Evolutionary conservation across 257 asterid species (phyloP).

Genomic region (Lycium ferocissimum): DNA sequence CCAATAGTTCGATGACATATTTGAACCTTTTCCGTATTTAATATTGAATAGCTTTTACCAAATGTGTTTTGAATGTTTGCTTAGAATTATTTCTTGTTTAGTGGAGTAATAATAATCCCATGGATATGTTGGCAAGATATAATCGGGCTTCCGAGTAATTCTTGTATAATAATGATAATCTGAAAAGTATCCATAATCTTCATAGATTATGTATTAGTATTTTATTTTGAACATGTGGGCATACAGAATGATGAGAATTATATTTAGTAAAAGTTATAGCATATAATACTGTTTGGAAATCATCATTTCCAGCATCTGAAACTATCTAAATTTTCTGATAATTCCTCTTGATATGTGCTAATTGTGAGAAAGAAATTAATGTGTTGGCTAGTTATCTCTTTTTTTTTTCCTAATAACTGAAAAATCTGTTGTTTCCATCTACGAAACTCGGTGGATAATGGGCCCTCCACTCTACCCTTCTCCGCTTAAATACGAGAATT

Average conservation of each 20-base stretch:
- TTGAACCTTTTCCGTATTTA: not conserved
- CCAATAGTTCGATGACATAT: too few relatives aligned
- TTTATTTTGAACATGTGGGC: conserved; percentile 1
- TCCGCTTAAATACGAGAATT: not conserved
- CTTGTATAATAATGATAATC: not conserved
- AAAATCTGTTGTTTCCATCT: not conserved
- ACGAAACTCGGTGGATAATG: not conserved
- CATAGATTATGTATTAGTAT: not conserved
- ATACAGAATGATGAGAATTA: conserved; percentile 11
- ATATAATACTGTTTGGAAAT: conserved; percentile 20
- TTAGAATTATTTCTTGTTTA: not conserved
- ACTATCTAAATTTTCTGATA: not conserved
- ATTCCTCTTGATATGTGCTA: conserved; percentile 19
- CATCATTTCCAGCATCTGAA: conserved; percentile 4
- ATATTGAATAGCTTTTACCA: conserved; percentile 10
- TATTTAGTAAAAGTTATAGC: not conserved
- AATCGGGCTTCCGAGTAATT: not conserved
- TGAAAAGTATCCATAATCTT: conserved; percentile 18
- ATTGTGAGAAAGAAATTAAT: not conserved
- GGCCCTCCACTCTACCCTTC: not conserved
- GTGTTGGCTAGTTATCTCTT: not conserved
- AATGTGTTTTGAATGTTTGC: not conserved
- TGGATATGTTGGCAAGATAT: conserved; percentile 15
- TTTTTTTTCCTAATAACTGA: not conserved
- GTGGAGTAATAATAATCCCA: not conserved